Base-by-base conservation (phyloP, 2,329 filamentous ascomycete genomes). In the Cladosporium oxysporum region DNA sequence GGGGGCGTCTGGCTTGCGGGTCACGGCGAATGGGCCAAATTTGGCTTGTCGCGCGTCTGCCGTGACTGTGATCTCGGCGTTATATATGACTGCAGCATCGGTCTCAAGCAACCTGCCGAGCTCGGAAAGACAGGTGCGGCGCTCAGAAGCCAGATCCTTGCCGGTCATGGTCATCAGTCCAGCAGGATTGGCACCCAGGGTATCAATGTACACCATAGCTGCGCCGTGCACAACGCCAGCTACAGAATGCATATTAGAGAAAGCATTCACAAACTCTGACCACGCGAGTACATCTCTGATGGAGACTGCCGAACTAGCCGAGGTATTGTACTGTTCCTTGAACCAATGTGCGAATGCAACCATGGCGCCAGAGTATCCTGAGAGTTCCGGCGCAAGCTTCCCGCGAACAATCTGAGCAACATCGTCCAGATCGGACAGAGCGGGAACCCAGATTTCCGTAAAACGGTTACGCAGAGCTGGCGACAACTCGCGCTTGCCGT, bases 381-480 rank as follows among this genome's bases (percentile, higher is more conserved):
- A 84, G 7, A 85, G 83, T 18, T 81, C 78, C 0, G 82, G 76
- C 4, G 79, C 78, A 21, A 99, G 83, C 76, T 96, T 97, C 14
- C 89, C 87, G 61, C 84, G 82, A 18, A 98, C 88, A 70, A 99
- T 99, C 52, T 96, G 90, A 23, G 93, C 80, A 37, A 98, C 89
- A 75, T 99, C 96, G 33, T 93, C 89, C 61, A 88, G 86, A 67
- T 94, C 91, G 0, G 92, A 93, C 66, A 98, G 81, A 1, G 93
- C 87, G 1, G 95, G 93, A 0, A 98, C 95, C 95, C 95, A 99
- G 10, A 99, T 97, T 78, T 99, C 95, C 0, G 95, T 99, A 76
- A 99, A 97, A 67, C 95, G 91, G 76, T 99, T 99, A 55, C 95
- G 87, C 67, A 99, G 82, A 16, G 95, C 96, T 3, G 95, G 95